Evolutionary conservation across 1,139 yeast genomes (phyloP), one percentile per base, ranked within the genome.

Genomic region (Geotrichum siamense): DNA sequence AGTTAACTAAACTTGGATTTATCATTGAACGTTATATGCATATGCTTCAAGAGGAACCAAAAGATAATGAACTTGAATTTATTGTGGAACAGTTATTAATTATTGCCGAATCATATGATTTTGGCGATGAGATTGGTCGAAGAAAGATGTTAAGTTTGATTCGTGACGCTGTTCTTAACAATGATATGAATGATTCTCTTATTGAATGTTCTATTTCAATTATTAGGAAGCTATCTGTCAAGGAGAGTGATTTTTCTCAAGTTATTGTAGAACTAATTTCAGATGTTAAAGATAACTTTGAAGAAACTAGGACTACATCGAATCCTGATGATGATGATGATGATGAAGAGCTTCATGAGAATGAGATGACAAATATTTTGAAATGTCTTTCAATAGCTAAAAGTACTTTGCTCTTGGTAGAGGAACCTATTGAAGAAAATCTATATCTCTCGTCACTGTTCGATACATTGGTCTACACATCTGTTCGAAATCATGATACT

Each of bases 71-170:
- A 47, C 60, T 79, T 30, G 89, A 85, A 53, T 89, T 81, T 56
- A 76, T 87, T 39, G 74, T 86, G 38, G 78, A 79, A 48, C 96
- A 91, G 59, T 61, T 93, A 27, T 62, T 91, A 32, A 64, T 70
- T 6, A 75, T 86, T 31, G 80, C 91, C 0, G 74, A 74, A 36
- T 76, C 76, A 31, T 83, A 81, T 58, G 98, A 91, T 60, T 86
- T 78, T 56, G 82, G 89, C 52, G 98, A 91, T 64, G 96, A 89
- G 61, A 76, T 84, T 41, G 96, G 97, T 5, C 76, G 97, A 58
- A 74, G 95, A 59, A 78, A 79, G 40, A 81, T 86, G 78, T 65
- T 86, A 37, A 82, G 78, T 44, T 74, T 82, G 3, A 71, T 87
- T 15, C 75, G 96, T 63, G 57, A 58, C 13, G 53, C 55, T 3